Evolutionary conservation across 345 rosid species (phyloP).

Genomic region (Eucalyptus sp.): DNA sequence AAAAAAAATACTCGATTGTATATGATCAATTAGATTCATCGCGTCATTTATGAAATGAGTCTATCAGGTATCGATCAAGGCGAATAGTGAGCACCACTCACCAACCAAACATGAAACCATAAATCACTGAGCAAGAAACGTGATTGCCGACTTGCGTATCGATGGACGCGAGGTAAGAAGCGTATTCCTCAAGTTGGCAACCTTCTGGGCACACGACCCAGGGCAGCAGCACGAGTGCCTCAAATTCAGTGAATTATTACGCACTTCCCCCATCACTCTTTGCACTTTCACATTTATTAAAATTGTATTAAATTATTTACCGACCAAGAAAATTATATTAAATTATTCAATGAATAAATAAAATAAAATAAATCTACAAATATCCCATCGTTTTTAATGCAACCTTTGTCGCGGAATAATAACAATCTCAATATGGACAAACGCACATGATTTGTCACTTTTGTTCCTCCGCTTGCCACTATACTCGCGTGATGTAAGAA

Average conservation of each 20-base stretch:
- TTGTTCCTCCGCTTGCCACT: neutral
- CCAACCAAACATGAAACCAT: neutral
- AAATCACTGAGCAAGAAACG: neutral
- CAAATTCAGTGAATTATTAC: neutral
- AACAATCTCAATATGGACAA: neutral
- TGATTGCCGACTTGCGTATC: neutral
- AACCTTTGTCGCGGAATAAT: neutral
- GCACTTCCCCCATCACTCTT: neutral
- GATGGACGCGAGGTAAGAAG: neutral
- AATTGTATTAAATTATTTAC: too few species aligned
- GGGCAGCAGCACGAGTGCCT: neutral
- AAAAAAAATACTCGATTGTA: neutral
- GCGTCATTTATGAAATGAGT: fast-evolving
- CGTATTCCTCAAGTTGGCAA: neutral
- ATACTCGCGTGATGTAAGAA: neutral
- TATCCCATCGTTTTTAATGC: neutral
- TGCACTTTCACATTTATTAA: neutral
- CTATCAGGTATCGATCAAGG: fast-evolving
- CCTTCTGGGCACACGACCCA: neutral
- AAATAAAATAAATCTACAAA: too few species aligned
- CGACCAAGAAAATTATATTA: too few species aligned
- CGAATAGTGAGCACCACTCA: neutral
- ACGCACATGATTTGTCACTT: neutral
- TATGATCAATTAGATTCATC: neutral
- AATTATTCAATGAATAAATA: too few species aligned